Percentiles rank a stretch among this genome's conserved stretches.
Evolutionary conservation across 257 asterid species (phyloP).

Genomic region (Eustoma russellianum): DNA sequence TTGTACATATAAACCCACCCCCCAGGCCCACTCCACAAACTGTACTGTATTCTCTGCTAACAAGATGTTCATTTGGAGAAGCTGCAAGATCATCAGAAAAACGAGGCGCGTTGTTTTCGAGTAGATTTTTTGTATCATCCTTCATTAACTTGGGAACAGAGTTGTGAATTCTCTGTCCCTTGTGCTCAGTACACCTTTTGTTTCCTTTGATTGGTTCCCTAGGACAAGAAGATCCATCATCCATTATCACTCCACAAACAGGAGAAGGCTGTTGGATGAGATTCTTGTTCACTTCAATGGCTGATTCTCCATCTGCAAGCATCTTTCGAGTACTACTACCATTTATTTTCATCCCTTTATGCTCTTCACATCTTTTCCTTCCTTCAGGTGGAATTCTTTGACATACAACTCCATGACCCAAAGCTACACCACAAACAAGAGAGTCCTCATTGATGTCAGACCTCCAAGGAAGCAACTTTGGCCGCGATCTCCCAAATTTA

Average conservation of each 20-base stretch:
- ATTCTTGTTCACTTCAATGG: not conserved
- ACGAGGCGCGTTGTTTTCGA: not conserved
- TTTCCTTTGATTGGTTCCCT: conserved; percentile 22
- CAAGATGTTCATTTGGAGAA: not conserved
- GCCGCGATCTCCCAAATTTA: conserved; percentile 44
- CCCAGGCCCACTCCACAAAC: conserved; percentile 23
- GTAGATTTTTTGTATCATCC: conserved; percentile 4
- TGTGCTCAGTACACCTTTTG: conserved; percentile 29
- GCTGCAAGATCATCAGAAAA: not conserved
- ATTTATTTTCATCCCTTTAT: conserved; percentile 80
- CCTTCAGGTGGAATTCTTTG: conserved; percentile 50
- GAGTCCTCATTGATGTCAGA: conserved; percentile 10
- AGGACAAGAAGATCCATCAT: conserved; percentile 24
- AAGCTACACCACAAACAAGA: conserved; percentile 60
- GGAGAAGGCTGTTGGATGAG: conserved; percentile 2
- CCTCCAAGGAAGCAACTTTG: conserved; percentile 19
- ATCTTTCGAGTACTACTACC: conserved; percentile 26
- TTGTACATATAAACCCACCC: conserved; percentile 21
- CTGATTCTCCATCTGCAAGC: conserved; percentile 6
- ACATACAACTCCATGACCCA: conserved; percentile 61
- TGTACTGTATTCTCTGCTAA: too few species aligned
- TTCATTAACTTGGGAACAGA: conserved; percentile 3
- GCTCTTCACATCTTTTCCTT: conserved; percentile 68
- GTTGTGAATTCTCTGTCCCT: conserved; percentile 17
- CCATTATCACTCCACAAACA: conserved; percentile 25